These are phyloP conservation scores for Dioscorea alata DNA, from an alignment of 106 monocot species.

Conservation along the genomic window DNA sequence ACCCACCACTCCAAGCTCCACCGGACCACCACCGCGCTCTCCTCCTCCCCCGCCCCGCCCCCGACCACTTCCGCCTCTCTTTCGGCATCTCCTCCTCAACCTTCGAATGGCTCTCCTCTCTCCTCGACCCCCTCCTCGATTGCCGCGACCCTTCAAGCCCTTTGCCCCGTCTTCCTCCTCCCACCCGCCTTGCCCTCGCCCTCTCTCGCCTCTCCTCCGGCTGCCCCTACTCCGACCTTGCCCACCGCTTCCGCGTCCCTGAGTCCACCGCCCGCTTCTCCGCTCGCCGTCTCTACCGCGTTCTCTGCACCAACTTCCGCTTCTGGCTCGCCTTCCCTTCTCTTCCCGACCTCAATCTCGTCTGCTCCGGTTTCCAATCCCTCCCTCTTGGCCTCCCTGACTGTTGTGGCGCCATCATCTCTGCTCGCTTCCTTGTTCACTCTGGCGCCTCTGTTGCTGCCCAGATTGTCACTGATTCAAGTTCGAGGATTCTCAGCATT, in stretches of 20 bases:
- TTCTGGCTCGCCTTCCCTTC: slow-evolving; percentile 75
- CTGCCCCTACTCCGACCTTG: slow-evolving; percentile 41
- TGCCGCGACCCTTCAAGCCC: slow-evolving; percentile 16
- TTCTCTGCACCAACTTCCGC: slow-evolving; percentile 82
- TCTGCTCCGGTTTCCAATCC: slow-evolving; percentile 20
- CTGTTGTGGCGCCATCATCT: slow-evolving; percentile 58
- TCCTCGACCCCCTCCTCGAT: slow-evolving; percentile 82
- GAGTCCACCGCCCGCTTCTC: slow-evolving; percentile 43
- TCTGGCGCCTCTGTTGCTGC: slow-evolving; percentile 10
- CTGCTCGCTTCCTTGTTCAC: slow-evolving; percentile 23
- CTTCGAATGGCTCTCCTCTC: slow-evolving; percentile 69
- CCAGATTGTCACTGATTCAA: slow-evolving; percentile 48
- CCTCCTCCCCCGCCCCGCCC: slow-evolving; percentile 2
- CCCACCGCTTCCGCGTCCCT: slow-evolving; percentile 44
- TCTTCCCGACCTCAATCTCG: slow-evolving; percentile 1
- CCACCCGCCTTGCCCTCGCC: slow-evolving; percentile 47
- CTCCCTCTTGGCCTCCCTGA: slow-evolving; percentile 22
- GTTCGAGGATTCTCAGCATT: slow-evolving; percentile 38
- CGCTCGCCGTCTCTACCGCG: slow-evolving; percentile 60
- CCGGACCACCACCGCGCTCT: background rate
- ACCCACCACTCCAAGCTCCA: background rate
- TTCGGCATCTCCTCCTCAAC: slow-evolving; percentile 56
- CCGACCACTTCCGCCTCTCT: slow-evolving; percentile 33
- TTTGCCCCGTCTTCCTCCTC: slow-evolving; percentile 10
- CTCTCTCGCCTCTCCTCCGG: slow-evolving; percentile 48